phyloP scores from a whole-genome alignment of 2,329 filamentous ascomycete genomes.

The Fusarium musae region DNA sequence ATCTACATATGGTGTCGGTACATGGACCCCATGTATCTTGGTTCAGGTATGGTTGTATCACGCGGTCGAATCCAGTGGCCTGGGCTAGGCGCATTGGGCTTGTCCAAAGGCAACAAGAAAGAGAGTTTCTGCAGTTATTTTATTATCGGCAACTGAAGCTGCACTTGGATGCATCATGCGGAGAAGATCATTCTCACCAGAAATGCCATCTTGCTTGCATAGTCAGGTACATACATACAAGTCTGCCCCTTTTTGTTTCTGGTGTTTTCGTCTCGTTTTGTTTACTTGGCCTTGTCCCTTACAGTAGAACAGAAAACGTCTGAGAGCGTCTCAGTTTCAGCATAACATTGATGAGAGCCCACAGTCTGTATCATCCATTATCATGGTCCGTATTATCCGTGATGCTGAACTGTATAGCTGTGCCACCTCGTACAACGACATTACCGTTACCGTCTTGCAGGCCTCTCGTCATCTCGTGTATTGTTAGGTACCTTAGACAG shows the following conservation, averaged over 20 bases:
- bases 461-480: neutral
- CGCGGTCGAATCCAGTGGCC: conserved; percentile 18
- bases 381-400: neutral
- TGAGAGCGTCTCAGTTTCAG: conserved; percentile 31
- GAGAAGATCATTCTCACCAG: conserved; percentile 1
- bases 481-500: neutral
- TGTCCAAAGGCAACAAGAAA: conserved; percentile 4
- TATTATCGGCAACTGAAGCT: neutral
- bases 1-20: conserved; percentile 1
- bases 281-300: conserved; percentile 5
- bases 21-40: neutral
- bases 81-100: conserved; percentile 25
- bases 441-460: neutral
- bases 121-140: neutral
- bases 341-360: neutral
- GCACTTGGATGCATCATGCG: conserved; percentile 2
- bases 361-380: conserved; percentile 1
- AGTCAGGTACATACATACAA: neutral
- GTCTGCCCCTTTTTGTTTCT: neutral
- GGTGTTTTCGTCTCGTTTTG: conserved; percentile 16
- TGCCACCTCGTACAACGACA: conserved; percentile 22
- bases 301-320: conserved; percentile 4
- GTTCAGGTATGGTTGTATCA: conserved; percentile 6
- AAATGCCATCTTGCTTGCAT: conserved; percentile 1
- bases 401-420: neutral